Percentiles rank a stretch among this genome's conserved stretches.
Evolutionary conservation across 2,329 filamentous ascomycete genomes (phyloP).

Genomic region (Microcyclospora tardicrescens): DNA sequence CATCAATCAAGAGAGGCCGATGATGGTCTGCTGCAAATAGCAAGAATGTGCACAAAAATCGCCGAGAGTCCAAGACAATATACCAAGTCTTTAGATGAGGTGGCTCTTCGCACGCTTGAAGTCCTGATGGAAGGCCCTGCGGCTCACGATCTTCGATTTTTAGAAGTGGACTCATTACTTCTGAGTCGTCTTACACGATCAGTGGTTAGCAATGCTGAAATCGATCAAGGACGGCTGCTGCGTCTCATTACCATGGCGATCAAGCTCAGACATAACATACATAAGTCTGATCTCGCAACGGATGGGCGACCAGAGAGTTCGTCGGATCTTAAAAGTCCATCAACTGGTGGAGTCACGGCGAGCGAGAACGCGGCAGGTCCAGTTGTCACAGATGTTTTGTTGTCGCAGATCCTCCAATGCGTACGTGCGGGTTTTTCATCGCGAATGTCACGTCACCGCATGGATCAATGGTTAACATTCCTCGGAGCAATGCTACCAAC

Average conservation of each 20-base stretch:
- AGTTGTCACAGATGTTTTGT: too few species aligned
- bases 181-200: slow-evolving; percentile 12
- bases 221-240: slow-evolving; percentile 44
- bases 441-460: slow-evolving; percentile 55
- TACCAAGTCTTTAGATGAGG: slow-evolving; percentile 7
- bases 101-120: slow-evolving; percentile 11
- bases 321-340: too few species aligned
- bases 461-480: slow-evolving; percentile 88
- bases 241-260: slow-evolving; percentile 65
- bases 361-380: too few species aligned
- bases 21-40: slow-evolving; percentile 11
- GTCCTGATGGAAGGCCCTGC: slow-evolving; percentile 10
- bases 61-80: slow-evolving; percentile 7
- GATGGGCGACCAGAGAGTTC: too few species aligned
- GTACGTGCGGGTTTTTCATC: slow-evolving; percentile 71
- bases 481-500: slow-evolving; percentile 71
- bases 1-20: slow-evolving; percentile 1
- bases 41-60: slow-evolving; percentile 10
- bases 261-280: slow-evolving; percentile 36
- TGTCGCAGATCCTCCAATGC: slow-evolving; percentile 60
- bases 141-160: slow-evolving; percentile 7
- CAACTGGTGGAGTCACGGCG: too few species aligned
- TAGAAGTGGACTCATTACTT: slow-evolving; percentile 16
- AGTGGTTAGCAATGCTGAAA: slow-evolving; percentile 8
- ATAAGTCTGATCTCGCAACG: not conserved